A percentile compares a stretch with the other conserved stretches of the same genome.
Conservation (phyloP, 2,329 filamentous ascomycete genomes). For the Fusarium anthophilum region DNA sequence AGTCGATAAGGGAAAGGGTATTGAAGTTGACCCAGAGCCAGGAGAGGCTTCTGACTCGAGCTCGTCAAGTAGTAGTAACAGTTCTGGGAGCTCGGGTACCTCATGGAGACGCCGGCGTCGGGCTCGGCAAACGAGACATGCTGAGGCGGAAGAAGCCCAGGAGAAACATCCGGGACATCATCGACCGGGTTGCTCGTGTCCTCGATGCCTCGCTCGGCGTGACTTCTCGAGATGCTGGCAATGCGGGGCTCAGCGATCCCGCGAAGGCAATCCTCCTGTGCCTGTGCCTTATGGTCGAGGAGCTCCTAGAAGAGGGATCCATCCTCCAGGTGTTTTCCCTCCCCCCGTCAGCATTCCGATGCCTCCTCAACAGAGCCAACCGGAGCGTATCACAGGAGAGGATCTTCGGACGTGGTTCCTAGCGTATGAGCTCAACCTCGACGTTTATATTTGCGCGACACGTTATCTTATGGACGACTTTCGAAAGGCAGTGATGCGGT, state of each 20-base stretch:
- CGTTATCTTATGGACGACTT: slow-evolving; percentile 59
- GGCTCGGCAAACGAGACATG: slow-evolving; percentile 5
- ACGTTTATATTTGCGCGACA: slow-evolving; percentile 61
- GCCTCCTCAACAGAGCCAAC: background rate
- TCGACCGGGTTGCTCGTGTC: slow-evolving; percentile 56
- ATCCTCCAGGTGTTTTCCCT: slow-evolving; percentile 3
- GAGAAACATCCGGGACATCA: slow-evolving; percentile 57
- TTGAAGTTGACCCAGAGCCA: slow-evolving; percentile 34
- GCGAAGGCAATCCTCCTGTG: background rate
- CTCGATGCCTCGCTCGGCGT: slow-evolving; percentile 46
- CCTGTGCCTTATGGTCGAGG: slow-evolving; percentile 5
- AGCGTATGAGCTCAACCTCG: slow-evolving; percentile 57
- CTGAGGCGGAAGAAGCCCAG: slow-evolving; percentile 23
- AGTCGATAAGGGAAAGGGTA: slow-evolving; percentile 55
- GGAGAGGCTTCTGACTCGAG: slow-evolving; percentile 49
- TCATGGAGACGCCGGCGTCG: slow-evolving; percentile 35
- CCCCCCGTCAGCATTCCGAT: background rate
- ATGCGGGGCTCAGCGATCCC: slow-evolving; percentile 34
- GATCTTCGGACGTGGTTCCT: slow-evolving; percentile 59
- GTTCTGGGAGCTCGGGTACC: slow-evolving; percentile 29
- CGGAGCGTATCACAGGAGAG: slow-evolving; percentile 51
- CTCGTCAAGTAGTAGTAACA: slow-evolving; percentile 40
- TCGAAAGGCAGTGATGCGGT: slow-evolving; percentile 53
- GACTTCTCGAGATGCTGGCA: slow-evolving; percentile 38
- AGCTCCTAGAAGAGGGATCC: slow-evolving; percentile 6